Percentiles rank a stretch among this genome's conserved stretches.
phyloP scores from a whole-genome alignment of 73 alveolate species.

The Paramecium sexaurelia region DNA sequence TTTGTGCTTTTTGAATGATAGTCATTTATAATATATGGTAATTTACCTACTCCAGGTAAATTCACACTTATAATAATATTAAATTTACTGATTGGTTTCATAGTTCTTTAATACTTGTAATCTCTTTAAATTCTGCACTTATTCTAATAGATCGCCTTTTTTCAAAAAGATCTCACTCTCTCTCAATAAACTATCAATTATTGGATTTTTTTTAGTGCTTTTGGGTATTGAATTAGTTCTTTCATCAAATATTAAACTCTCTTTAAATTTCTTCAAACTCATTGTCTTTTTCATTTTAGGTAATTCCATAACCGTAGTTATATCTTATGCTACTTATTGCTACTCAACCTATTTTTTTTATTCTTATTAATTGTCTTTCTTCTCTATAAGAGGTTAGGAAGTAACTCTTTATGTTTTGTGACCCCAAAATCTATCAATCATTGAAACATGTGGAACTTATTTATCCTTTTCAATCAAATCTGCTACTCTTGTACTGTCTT shows the following conservation, averaged over 20 bases:
- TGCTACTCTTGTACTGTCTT: neutral
- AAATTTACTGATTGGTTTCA: conserved; percentile 12
- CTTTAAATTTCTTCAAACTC: conserved; percentile 41
- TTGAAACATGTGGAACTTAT: neutral
- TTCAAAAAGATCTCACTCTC: conserved; percentile 43
- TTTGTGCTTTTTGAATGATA: conserved; percentile 42
- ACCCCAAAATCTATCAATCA: neutral
- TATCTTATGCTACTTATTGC: neutral
- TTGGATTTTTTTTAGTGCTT: conserved; percentile 47
- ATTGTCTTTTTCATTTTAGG: neutral
- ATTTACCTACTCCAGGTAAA: conserved; percentile 47
- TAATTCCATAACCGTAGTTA: neutral
- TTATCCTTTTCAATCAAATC: neutral
- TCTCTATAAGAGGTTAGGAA: neutral
- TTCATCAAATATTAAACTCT: conserved; percentile 45
- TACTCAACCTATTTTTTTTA: neutral
- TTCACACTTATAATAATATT: neutral
- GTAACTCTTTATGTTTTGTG: neutral
- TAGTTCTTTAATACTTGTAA: conserved; percentile 25
- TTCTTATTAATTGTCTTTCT: neutral
- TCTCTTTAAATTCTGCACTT: conserved; percentile 19
- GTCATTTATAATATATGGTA: conserved; percentile 40
- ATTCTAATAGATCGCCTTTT: conserved; percentile 9
- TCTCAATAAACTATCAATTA: neutral
- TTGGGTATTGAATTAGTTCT: conserved; percentile 60